Evolutionary conservation across 352 stramenopile species (phyloP), one percentile per base, ranked within the genome.

Genomic region (Poterioochromonas sp.): DNA sequence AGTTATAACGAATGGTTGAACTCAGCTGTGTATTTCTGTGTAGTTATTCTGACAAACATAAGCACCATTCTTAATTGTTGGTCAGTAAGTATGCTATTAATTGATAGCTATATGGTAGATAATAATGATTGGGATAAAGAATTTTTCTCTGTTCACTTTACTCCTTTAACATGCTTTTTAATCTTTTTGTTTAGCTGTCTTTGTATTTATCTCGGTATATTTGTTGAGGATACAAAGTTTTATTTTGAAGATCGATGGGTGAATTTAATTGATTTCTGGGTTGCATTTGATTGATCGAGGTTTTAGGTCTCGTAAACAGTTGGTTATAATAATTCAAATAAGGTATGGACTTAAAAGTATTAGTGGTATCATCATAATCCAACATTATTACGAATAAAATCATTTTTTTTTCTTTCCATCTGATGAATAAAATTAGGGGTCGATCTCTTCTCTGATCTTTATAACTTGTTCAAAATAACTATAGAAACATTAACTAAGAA

Each of bases 81-180:
- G 47, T 58, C 47, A 58, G 47, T 58, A 26, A 58, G 15, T 15
- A 26, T 58, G 47, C 26, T 58, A 58, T 58, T 58, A 26, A 58
- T 58, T 58, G 47, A 58, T 58, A 58, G 47, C 26, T 58, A 58
- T 58, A 58, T 15, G 47, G 26, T 58, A 58, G 47, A 58, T 58
- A 26, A 58, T 58, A 58, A 58, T 58, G 47, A 58, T 58, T 58
- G 47, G 47, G 47, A 58, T 58, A 58, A 58, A 58, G 47, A 26
- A 58, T 58, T 58, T 26, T 58, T 58, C 26, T 26, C 47, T 26
- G 47, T 58, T 58, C 47, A 58, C 26, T 58, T 58, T 58, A 58
- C 47, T 58, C 47, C 47, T 58, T 58, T 58, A 58, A 58, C 47
- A 26, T 58, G 47, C 47, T 58, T 58, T 58, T 26, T 58, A 15